Evolutionary conservation across 495 filamentous ascomycete species (phyloP), one percentile per base, ranked within the genome.

Genomic region (Aspergillus saccharolyticus): DNA sequence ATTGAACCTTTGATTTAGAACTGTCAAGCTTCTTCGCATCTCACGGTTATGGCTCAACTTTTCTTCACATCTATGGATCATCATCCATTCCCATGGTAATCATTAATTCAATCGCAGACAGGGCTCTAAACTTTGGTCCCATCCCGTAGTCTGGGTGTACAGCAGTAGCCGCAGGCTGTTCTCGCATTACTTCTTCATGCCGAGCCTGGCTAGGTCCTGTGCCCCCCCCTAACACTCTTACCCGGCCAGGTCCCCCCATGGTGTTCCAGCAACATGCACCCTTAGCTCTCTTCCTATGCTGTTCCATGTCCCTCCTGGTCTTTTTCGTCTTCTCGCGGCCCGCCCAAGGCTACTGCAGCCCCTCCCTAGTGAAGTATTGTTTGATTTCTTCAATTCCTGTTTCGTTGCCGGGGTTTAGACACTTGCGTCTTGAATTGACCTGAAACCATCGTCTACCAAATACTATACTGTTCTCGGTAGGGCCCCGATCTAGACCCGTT

Each of bases 391-490:
- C 56, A 22, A 46, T 50, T 55, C 56, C 66, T 53, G 60, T 57
- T 55, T 55, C 49, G 51, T 44, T 55, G 44, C 43, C 56, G 59
- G 59, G 59, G 59, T 43, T 60, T 54, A 19, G 61, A 62, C 64
- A 61, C 61, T 58, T 63, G 58, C 48, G 59, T 57, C 61, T 58
- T 63, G 58, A 52, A 57, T 57, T 55, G 47, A 57, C 60, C 56
- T 66, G 60, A 66, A 66, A 66, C 60, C 56, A 60, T 66, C 51
- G 54, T 44, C 10, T 39, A 59, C 63, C 60, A 63, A 63, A 66
- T 60, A 61, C 60, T 54, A 56, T 61, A 46, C 63, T 66, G 42
- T 48, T 56, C 60, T 60, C 57, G 63, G 63, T 56, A 60, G 54
- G 53, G 58, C 57, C 25, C 53, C 57, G 52, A 50, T 51, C 58